Percentiles rank a stretch among this genome's conserved stretches.
phyloP scores from a whole-genome alignment of 371 early-diverging fungal genomes.

The Zopfochytrium polystomum region DNA sequence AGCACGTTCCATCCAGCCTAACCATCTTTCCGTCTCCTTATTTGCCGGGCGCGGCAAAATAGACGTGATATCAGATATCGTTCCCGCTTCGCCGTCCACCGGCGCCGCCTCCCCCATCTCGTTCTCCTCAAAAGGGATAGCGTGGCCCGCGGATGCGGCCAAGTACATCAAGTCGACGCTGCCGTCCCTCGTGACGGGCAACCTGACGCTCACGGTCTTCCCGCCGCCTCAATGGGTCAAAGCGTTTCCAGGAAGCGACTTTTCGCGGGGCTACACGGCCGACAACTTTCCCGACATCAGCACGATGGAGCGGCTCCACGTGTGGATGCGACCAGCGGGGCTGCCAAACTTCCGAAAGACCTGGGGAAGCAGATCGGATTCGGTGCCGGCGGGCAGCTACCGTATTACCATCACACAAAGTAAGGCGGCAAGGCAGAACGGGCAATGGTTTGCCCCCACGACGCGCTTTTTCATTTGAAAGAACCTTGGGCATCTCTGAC shows the following conservation, averaged over 20 bases:
- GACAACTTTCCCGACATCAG: conserved; percentile 71
- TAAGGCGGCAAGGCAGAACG: conserved; percentile 18
- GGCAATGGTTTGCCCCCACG: neutral
- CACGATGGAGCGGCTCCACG: conserved; percentile 81
- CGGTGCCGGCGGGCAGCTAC: conserved; percentile 37
- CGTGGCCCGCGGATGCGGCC: conserved; percentile 82
- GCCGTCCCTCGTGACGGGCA: conserved; percentile 6
- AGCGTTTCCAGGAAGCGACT: conserved; percentile 32
- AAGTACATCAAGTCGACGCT: conserved; percentile 22
- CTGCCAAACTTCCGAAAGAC: conserved; percentile 96
- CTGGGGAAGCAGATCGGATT: conserved; percentile 62
- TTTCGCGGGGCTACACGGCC: conserved; percentile 44
- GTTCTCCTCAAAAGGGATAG: conserved; percentile 58
- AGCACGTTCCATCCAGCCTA: too few relatives aligned
- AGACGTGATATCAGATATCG: conserved; percentile 32
- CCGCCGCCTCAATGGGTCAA: conserved; percentile 50
- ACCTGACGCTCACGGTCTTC: conserved; percentile 30
- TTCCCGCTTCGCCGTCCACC: conserved; percentile 10
- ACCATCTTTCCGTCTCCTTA: too few relatives aligned
- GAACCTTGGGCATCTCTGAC: neutral
- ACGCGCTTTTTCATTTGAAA: conserved; percentile 6
- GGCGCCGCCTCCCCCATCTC: conserved; percentile 13
- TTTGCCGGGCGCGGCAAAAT: too few relatives aligned
- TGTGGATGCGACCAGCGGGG: conserved; percentile 98
- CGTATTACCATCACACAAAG: conserved; percentile 38